Base-by-base conservation (phyloP, 2,329 filamentous ascomycete species). In the Colletotrichum limetticola region DNA sequence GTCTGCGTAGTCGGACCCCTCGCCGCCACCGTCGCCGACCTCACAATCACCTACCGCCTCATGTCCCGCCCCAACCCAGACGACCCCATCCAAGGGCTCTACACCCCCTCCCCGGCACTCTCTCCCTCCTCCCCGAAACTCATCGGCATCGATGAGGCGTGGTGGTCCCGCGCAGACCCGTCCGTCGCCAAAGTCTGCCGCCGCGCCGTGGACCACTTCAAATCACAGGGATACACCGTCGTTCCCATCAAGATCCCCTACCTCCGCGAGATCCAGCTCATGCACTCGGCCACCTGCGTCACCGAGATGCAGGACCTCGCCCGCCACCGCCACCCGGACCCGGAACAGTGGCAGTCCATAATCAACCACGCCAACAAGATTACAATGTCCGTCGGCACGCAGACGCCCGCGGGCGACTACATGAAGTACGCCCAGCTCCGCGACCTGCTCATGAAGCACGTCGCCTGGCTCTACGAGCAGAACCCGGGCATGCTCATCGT, bases 1-100 rank as follows among this genome's bases (percentile, higher is more conserved):
- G 86, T 90, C 78, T 87, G 86, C 68, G 92, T 97, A 19, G 85
- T 90, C 7, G 94, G 94, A 0, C 95, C 95, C 8, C 89, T 98
- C 78, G 93, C 94, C 19, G 88, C 90, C 60, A 96, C 89, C 67
- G 93, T 93, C 74, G 86, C 91, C 46, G 95, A 97, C 78, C 89
- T 98, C 6, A 92, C 93, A 74, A 87, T 95, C 65, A 92, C 93
- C n/a, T 98, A 97, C 84, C 91, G 94, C 62, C 80, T 94, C 77
- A 95, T 97, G 88, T 89, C 93, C 2, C 88, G 91, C 65, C 93
- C 94, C 0, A 89, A 97, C 77, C 89, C 92, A 0, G 82, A 86
- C 2, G 74, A 75, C 69, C 84, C 87, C 0, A 82, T 87, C 8
- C 92, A 93, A 22, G 83, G 88, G 8, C 83, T 87, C 16, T 97